Evolutionary conservation across 2,329 filamentous ascomycete genomes (phyloP).

Genomic region (Diplodia sapinea): DNA sequence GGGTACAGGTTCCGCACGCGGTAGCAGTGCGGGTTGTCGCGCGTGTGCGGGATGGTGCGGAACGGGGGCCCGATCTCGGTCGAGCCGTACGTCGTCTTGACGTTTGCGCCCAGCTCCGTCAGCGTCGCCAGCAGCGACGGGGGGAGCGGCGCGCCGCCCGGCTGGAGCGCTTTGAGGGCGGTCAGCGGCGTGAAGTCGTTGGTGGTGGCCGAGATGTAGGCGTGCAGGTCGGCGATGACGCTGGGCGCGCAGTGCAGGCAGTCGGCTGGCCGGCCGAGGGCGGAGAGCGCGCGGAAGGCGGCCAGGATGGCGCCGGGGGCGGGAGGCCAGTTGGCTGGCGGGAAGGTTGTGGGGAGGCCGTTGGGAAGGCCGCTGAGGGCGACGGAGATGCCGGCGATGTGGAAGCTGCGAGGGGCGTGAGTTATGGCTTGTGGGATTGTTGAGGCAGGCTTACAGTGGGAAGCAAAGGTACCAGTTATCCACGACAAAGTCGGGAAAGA

Average conservation of each 20-base stretch:
- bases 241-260: constrained; percentile 42
- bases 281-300: constrained; percentile 23
- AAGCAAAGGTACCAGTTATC: constrained; percentile 46
- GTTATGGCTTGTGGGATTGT: not conserved
- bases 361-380: constrained; percentile 42
- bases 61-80: constrained; percentile 45
- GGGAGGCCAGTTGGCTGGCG: constrained; percentile 41
- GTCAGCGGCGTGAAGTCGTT: constrained; percentile 39
- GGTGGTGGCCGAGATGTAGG: constrained; percentile 38
- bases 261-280: constrained; percentile 39
- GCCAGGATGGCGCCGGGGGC: constrained; percentile 39
- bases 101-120: constrained; percentile 39
- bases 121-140: constrained; percentile 38
- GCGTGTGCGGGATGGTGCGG: constrained; percentile 40
- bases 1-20: constrained; percentile 35
- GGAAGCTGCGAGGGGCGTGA: constrained; percentile 2
- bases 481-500: constrained; percentile 42
- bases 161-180: constrained; percentile 41
- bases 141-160: constrained; percentile 41
- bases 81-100: constrained; percentile 44
- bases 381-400: constrained; percentile 41
- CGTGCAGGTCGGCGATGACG: constrained; percentile 43
- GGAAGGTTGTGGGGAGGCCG: constrained; percentile 41
- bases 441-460: constrained; percentile 35
- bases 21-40: constrained; percentile 39